Conservation (phyloP, 257 asterid genomes). For the Solanum tarijense region DNA sequence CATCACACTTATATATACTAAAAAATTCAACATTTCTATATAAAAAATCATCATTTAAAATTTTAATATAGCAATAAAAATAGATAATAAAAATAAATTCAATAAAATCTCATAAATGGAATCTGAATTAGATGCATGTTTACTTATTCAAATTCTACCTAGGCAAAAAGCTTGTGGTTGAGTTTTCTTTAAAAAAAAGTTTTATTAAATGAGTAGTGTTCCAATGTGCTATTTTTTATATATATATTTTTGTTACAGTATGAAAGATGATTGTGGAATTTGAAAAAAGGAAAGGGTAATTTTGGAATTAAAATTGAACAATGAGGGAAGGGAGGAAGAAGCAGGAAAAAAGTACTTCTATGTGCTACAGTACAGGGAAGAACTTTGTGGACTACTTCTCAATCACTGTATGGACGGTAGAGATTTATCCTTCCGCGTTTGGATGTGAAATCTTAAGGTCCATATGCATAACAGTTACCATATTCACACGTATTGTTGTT, state of each 20-base stretch:
- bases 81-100: neutral
- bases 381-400: neutral
- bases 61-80: neutral
- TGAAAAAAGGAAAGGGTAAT: neutral
- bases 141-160: neutral
- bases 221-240: neutral
- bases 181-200: neutral
- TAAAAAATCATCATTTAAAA: neutral
- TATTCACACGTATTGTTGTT: slow-evolving; percentile 8
- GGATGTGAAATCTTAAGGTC: neutral
- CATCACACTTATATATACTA: neutral
- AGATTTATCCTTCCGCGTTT: neutral
- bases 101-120: neutral
- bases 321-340: slow-evolving; percentile 6
- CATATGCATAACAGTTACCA: neutral
- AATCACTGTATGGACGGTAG: neutral
- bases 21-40: no score
- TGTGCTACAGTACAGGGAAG: slow-evolving; percentile 1
- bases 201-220: neutral
- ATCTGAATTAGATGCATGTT: neutral
- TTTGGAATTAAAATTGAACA: neutral
- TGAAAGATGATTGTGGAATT: neutral
- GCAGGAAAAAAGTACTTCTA: neutral
- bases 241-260: neutral
- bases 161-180: neutral